A percentile compares a stretch with the other conserved stretches of the same genome.
Conservation (phyloP, 225 moss, liverwort and hornwort genomes). For the Sphagnum contortum region DNA sequence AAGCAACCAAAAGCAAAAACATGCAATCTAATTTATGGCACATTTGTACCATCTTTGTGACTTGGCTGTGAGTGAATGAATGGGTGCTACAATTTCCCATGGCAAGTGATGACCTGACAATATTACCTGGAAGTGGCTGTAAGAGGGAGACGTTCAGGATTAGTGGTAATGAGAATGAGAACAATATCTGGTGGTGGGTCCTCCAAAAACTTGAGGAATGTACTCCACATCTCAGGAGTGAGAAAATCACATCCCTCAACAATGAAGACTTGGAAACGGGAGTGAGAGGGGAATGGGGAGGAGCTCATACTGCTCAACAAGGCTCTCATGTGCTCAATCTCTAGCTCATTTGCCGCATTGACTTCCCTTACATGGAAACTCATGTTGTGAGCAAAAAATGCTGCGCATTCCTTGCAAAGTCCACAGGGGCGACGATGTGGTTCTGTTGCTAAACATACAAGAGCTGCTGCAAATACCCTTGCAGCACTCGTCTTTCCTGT, state of each 20-base stretch:
- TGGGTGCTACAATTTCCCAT: too few relatives aligned
- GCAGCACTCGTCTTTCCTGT: constrained; percentile 78
- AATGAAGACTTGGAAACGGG: constrained; percentile 64
- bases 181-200: constrained; percentile 67
- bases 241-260: constrained; percentile 79
- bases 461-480: constrained; percentile 60
- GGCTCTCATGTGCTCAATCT: constrained; percentile 39
- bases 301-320: constrained; percentile 29
- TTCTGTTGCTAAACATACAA: constrained; percentile 48
- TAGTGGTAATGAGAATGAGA: constrained; percentile 70
- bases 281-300: constrained; percentile 21
- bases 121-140: constrained; percentile 49
- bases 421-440: constrained; percentile 57
- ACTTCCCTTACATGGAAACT: constrained; percentile 49
- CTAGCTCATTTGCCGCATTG: constrained; percentile 49
- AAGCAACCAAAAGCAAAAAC: too few relatives aligned
- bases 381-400: constrained; percentile 14
- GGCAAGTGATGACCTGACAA: too few relatives aligned
- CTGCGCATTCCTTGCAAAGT: constrained; percentile 47
- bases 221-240: constrained; percentile 58
- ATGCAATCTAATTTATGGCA: too few relatives aligned
- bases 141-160: constrained; percentile 58
- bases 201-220: constrained; percentile 72
- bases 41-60: too few relatives aligned
- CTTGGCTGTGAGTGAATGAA: too few relatives aligned